These are phyloP conservation scores for Ramularia collo-cygni DNA, from an alignment of 2,329 filamentous ascomycete genomes.

Conservation along the genomic window DNA sequence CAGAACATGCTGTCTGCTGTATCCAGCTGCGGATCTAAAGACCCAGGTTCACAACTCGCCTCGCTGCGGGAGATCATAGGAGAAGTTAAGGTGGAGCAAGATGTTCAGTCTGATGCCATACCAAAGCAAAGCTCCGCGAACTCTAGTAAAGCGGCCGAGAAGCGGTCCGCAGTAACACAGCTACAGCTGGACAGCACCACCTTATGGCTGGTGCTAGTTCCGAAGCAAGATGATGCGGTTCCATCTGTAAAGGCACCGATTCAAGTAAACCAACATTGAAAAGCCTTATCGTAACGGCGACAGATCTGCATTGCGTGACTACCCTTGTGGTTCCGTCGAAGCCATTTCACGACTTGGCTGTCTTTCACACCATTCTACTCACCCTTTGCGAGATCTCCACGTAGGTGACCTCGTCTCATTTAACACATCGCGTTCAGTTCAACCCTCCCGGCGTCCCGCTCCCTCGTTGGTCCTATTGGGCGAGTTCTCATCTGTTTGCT, in stretches of 20 bases:
- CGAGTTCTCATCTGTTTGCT: no score
- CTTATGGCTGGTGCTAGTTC: conserved; percentile 12
- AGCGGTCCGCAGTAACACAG: conserved; percentile 2
- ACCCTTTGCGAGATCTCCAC: no score
- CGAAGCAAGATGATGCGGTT: neutral
- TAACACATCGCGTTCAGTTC: no score
- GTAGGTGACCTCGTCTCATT: no score
- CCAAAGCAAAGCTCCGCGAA: neutral
- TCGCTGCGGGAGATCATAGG: conserved; percentile 8
- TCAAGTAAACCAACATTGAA: no score
- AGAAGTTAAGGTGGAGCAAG: conserved; percentile 5
- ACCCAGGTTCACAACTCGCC: conserved; percentile 4
- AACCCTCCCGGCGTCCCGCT: no score
- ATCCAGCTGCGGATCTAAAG: neutral
- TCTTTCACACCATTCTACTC: no score
- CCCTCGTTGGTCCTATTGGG: no score
- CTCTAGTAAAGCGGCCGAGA: conserved; percentile 3
- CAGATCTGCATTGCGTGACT: no score
- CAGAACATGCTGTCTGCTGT: conserved; percentile 4
- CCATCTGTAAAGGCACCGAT: neutral
- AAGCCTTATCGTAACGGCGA: no score
- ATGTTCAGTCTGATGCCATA: neutral
- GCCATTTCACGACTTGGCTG: no score
- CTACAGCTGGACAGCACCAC: conserved; percentile 10
- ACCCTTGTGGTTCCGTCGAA: no score